A percentile compares a stretch with the other conserved stretches of the same genome.
Conservation (phyloP, 257 asterid genomes). For the Nicotiana noctiflora region DNA sequence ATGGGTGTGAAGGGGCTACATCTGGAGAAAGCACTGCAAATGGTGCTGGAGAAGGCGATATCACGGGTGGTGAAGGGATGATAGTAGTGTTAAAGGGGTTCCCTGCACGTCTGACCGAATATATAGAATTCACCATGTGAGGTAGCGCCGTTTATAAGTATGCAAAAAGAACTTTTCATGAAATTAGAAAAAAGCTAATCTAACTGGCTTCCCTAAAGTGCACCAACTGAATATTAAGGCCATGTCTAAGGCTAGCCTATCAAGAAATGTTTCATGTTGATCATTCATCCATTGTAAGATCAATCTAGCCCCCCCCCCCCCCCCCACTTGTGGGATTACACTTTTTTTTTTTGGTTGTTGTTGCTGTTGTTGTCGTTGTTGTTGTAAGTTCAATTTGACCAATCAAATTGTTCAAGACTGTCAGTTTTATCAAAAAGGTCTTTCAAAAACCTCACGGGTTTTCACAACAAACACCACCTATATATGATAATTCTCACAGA, state of each 20-base stretch:
- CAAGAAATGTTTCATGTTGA: background rate
- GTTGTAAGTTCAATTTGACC: background rate
- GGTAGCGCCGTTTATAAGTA: background rate
- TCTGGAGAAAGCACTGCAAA: constrained; percentile 44
- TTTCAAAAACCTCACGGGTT: background rate
- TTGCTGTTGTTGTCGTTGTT: no score
- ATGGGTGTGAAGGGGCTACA: constrained; percentile 21
- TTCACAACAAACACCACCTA: background rate
- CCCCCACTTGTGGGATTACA: no score
- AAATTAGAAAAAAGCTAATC: background rate
- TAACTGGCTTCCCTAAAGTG: background rate
- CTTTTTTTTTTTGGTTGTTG: no score
- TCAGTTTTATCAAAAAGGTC: background rate
- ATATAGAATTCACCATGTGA: background rate
- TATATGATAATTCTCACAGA: background rate
- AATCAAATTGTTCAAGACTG: background rate
- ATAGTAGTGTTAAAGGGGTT: constrained; percentile 86
- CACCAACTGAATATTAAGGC: background rate
- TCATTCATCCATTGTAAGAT: background rate
- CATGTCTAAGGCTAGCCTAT: background rate
- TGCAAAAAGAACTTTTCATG: background rate
- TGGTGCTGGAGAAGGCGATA: constrained; percentile 45
- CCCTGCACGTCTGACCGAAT: constrained; percentile 59
- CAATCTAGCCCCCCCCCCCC: background rate
- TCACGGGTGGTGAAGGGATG: constrained; percentile 62